Base-by-base conservation (phyloP, 768 basidiomycete genomes). In the Mycena latifolia region DNA sequence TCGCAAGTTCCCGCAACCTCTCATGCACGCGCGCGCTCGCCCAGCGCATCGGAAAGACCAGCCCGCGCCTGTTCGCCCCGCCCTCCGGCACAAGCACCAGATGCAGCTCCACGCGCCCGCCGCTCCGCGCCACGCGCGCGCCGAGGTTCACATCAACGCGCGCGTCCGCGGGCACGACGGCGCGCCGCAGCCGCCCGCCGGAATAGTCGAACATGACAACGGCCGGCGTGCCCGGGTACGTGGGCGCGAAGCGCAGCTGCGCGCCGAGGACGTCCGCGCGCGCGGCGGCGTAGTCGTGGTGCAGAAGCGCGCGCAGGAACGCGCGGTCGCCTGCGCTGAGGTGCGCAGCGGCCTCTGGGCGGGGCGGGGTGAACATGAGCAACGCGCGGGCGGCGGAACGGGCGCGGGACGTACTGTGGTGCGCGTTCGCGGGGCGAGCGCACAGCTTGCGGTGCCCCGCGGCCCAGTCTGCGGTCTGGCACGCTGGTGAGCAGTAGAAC, bases 91-190 rank as follows among this genome's bases (percentile, higher is more conserved):
- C 54, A 3, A 56, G 27, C 14, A 63, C 12, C n/a, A 56, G 18
- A 31, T 63, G 62, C 47, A 63, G 37, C 55, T 63, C 62, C 27
- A 63, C 22, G 15, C 62, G 62, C 20, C 62, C 62, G 14, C 28
- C 48, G 47, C 62, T 43, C 35, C 55, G 46, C 28, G 47, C 29
- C 12, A 35, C 62, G n/a, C n/a, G n/a, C n/a, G n/a, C n/a, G n/a
- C n/a, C n/a, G 39, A 54, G 55, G 15, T 2, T 29, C 1, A 5
- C 54, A 15, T 41, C 47, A 27, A 37, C 37, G 18, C 8, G 28
- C 7, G 35, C 20, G 11, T 35, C 12, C 53, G 27, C 24, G 11
- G 45, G 25, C 46, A 31, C 61, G 18, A 24, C 18, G 24, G 35
- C 54, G 18, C 55, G 27, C 35, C 12, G 9, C 46, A 48, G 35